Evolutionary conservation across 129 eudicot genomes (phyloP).

Genomic region (Glebionis coronaria): DNA sequence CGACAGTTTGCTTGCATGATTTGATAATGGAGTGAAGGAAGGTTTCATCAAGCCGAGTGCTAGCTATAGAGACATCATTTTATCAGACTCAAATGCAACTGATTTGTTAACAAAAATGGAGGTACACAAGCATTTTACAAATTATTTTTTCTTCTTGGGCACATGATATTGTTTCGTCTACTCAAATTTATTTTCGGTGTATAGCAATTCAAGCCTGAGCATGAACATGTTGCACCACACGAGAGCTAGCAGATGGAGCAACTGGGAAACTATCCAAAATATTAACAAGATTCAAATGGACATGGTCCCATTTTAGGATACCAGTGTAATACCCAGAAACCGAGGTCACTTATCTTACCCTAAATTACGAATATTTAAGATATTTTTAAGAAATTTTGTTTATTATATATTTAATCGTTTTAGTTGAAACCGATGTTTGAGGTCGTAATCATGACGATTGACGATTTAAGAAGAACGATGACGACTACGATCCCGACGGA

Average conservation of each 20-base stretch:
- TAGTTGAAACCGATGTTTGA: too few relatives aligned
- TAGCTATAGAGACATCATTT: conserved; percentile 65
- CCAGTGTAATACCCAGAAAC: too few relatives aligned
- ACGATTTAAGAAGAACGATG: too few relatives aligned
- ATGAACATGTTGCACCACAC: conserved; percentile 78
- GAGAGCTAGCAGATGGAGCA: conserved; percentile 90
- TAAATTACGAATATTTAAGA: too few relatives aligned
- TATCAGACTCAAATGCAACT: conserved; percentile 73
- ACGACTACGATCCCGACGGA: too few relatives aligned
- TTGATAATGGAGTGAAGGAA: conserved; percentile 94
- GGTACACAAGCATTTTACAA: conserved; percentile 32
- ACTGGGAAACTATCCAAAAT: conserved; percentile 61
- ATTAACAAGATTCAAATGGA: conserved; percentile 32
- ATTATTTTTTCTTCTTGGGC: neutral
- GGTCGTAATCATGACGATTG: too few relatives aligned
- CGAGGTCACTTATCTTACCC: too few relatives aligned
- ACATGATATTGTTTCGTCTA: neutral
- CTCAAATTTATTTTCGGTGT: conserved; percentile 15
- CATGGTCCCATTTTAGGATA: conserved; percentile 26
- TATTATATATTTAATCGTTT: too few relatives aligned
- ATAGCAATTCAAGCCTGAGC: conserved; percentile 62
- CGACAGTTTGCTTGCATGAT: conserved; percentile 68
- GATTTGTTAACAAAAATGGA: conserved; percentile 82
- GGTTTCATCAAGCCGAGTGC: conserved; percentile 85
- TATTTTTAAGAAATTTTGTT: too few relatives aligned